These are phyloP conservation scores for Paramecium sexaurelia DNA, from an alignment of 73 alveolate genomes.

Conservation along the genomic window DNA sequence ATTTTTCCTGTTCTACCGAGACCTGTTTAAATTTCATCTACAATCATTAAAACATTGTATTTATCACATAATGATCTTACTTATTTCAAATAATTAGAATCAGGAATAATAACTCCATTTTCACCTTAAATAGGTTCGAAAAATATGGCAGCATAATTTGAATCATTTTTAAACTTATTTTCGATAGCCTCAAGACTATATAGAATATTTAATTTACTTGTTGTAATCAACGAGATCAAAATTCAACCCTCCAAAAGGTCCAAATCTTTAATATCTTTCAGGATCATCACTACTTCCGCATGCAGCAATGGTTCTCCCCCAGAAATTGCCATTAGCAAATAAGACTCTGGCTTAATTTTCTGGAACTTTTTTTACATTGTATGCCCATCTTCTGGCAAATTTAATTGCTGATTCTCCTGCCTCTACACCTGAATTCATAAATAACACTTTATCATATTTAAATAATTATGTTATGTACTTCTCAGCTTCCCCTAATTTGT, in stretches of 20 bases:
- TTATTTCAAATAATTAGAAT: slow-evolving; percentile 37
- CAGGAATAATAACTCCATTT: slow-evolving; percentile 95
- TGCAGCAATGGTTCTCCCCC: slow-evolving; percentile 98
- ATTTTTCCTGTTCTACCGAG: slow-evolving; percentile 95
- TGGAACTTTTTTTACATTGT: slow-evolving; percentile 87
- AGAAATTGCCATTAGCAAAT: slow-evolving; percentile 84
- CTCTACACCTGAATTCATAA: slow-evolving; percentile 96
- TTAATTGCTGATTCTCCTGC: slow-evolving; percentile 96
- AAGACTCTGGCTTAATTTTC: slow-evolving; percentile 81
- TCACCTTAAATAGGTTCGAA: slow-evolving; percentile 97
- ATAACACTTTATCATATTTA: slow-evolving; percentile 88
- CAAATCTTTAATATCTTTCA: slow-evolving; percentile 82
- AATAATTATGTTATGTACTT: slow-evolving; percentile 80
- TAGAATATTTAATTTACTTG: slow-evolving; percentile 52
- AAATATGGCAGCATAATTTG: slow-evolving; percentile 80
- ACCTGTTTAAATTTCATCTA: slow-evolving; percentile 95
- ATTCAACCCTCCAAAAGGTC: slow-evolving; percentile 94
- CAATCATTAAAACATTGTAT: slow-evolving; percentile 85
- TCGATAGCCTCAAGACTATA: slow-evolving; percentile 77
- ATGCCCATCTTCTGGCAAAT: slow-evolving; percentile 97
- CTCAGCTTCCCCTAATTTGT: slow-evolving; percentile 79
- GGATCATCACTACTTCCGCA: slow-evolving; percentile 90
- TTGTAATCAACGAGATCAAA: slow-evolving; percentile 83
- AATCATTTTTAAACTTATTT: slow-evolving; percentile 57
- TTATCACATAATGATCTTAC: slow-evolving; percentile 79